Percentiles rank a stretch among this genome's conserved stretches.
Evolutionary conservation across 2,329 filamentous ascomycete genomes (phyloP).

Genomic region (Hypomyces perniciosus): DNA sequence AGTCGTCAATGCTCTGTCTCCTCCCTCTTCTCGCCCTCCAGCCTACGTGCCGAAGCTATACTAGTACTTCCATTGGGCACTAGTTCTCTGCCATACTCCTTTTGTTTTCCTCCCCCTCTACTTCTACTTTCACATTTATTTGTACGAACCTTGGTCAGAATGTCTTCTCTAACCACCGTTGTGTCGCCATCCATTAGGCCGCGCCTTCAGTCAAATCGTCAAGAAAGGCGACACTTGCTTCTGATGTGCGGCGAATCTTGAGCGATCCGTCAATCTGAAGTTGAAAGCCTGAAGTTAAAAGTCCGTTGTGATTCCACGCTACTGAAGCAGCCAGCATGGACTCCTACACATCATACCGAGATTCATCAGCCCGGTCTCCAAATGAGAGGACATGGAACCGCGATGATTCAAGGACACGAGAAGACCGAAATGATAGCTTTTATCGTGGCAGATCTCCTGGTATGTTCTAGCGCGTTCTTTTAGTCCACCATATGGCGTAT

Average conservation of each 20-base stretch:
- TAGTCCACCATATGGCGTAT: no score
- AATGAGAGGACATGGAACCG: constrained; percentile 48
- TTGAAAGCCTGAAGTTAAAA: neutral
- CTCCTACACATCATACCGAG: constrained; percentile 48
- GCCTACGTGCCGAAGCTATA: constrained; percentile 4
- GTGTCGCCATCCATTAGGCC: constrained; percentile 46
- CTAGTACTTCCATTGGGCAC: constrained; percentile 1
- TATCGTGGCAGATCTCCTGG: constrained; percentile 66
- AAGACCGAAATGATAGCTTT: constrained; percentile 53
- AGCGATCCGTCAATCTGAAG: constrained; percentile 2
- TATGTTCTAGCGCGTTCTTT: constrained; percentile 36
- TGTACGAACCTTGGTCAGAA: constrained; percentile 30
- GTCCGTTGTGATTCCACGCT: neutral
- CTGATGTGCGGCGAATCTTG: constrained; percentile 4
- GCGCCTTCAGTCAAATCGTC: constrained; percentile 19
- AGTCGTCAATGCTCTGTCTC: constrained; percentile 11
- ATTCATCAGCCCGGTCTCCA: constrained; percentile 47
- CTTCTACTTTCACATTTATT: constrained; percentile 18
- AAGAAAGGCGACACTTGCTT: constrained; percentile 1
- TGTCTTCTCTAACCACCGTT: constrained; percentile 52
- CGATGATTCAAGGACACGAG: constrained; percentile 46
- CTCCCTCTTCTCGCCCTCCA: constrained; percentile 7
- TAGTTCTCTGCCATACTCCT: constrained; percentile 15
- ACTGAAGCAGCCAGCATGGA: constrained; percentile 37
- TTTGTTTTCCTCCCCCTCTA: constrained; percentile 18